Conservation (phyloP, 257 asterid species). For the Fraxinus cuspidata region DNA sequence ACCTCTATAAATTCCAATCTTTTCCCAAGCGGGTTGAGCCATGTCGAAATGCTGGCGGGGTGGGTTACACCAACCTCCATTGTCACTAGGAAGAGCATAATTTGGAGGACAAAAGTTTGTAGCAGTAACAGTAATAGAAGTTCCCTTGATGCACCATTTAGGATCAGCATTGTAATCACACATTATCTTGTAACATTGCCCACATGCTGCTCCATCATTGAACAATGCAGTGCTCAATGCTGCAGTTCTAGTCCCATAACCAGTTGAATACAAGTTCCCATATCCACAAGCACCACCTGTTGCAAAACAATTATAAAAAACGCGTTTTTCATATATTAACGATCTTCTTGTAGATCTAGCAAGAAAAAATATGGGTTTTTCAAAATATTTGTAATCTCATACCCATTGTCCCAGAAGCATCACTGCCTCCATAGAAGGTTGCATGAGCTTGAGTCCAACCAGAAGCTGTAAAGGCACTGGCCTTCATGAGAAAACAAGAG, state of each 20-base stretch:
- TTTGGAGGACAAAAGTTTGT: constrained; percentile 25
- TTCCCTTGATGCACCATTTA: constrained; percentile 21
- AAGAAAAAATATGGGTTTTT: background rate
- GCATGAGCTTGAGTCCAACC: constrained; percentile 53
- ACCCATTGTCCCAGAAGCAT: constrained; percentile 80
- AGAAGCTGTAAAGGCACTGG: constrained; percentile 46
- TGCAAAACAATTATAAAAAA: background rate
- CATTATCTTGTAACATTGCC: constrained; percentile 24
- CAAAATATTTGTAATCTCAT: background rate
- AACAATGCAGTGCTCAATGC: constrained; percentile 5
- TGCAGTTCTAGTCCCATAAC: background rate
- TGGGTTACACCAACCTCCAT: constrained; percentile 28
- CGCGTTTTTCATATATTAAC: too few species aligned
- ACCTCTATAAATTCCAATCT: constrained; percentile 21
- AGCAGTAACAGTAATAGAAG: constrained; percentile 18
- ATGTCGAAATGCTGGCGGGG: constrained; percentile 26
- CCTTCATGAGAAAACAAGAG: constrained; percentile 27
- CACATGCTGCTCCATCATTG: constrained; percentile 19
- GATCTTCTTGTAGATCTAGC: background rate
- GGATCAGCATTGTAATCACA: constrained; percentile 24
- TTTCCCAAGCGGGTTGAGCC: constrained; percentile 29
- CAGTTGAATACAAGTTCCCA: background rate
- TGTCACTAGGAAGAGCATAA: constrained; percentile 19
- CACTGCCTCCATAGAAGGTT: constrained; percentile 69
- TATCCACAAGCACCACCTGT: background rate